Evolutionary conservation across 2,329 filamentous ascomycete species (phyloP).

Genomic region (Akanthomyces dipterigenus): DNA sequence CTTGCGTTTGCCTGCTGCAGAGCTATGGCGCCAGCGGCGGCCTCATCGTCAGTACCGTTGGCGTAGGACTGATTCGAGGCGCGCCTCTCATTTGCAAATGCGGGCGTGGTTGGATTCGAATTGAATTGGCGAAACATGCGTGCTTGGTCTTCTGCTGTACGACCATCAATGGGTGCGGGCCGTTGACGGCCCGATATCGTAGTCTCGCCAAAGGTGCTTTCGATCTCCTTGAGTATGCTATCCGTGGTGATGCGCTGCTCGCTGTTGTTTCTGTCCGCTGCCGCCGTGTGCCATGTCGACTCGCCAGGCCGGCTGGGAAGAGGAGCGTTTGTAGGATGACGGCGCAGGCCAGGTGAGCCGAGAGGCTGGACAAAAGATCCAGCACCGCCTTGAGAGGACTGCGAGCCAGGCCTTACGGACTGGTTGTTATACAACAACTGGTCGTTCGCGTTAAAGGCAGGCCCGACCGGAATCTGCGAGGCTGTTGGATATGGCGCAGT

Average conservation of each 20-base stretch:
- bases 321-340: slow-evolving; percentile 54
- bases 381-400: slow-evolving; percentile 36
- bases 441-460: slow-evolving; percentile 42
- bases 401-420: slow-evolving; percentile 42
- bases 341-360: slow-evolving; percentile 40
- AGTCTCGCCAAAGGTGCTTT: slow-evolving; percentile 35
- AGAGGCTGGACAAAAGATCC: slow-evolving; percentile 38
- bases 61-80: slow-evolving; percentile 12
- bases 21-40: slow-evolving; percentile 73
- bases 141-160: slow-evolving; percentile 39
- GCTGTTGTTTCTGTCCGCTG: slow-evolving; percentile 31
- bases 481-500: slow-evolving; percentile 44
- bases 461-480: slow-evolving; percentile 47
- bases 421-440: slow-evolving; percentile 38
- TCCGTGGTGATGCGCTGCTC: slow-evolving; percentile 43
- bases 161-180: slow-evolving; percentile 39
- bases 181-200: slow-evolving; percentile 25
- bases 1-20: slow-evolving; percentile 69
- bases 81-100: slow-evolving; percentile 18
- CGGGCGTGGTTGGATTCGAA: slow-evolving; percentile 42
- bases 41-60: slow-evolving; percentile 59
- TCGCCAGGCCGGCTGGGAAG: slow-evolving; percentile 48
- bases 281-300: slow-evolving; percentile 37
- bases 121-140: slow-evolving; percentile 43
- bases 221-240: slow-evolving; percentile 51